A percentile compares a stretch with the other conserved stretches of the same genome.
These are phyloP conservation scores for Exutisphaerella laricina DNA, from an alignment of 2,329 filamentous ascomycete genomes.

Conservation along the genomic window DNA sequence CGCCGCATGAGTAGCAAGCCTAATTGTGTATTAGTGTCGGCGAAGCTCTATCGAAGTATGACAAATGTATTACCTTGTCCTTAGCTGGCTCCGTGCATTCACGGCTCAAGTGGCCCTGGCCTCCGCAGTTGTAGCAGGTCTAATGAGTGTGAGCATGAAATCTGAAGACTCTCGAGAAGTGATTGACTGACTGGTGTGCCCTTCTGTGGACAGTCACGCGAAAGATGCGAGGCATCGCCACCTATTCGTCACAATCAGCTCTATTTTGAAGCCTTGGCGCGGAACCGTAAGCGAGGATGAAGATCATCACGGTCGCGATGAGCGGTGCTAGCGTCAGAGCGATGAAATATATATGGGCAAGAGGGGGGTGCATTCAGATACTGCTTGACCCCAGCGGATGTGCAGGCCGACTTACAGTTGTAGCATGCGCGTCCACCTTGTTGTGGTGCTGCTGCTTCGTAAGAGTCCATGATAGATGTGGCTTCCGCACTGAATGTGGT, in stretches of 20 bases:
- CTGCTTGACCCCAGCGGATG: too few relatives aligned
- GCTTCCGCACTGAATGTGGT: too few relatives aligned
- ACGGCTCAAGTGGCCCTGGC: slow-evolving; percentile 56
- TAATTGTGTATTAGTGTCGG: slow-evolving; percentile 31
- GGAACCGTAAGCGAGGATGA: slow-evolving; percentile 2
- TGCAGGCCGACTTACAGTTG: slow-evolving; percentile 48
- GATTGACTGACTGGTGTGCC: slow-evolving; percentile 32
- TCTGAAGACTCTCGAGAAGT: too few relatives aligned
- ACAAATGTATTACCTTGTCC: slow-evolving; percentile 60
- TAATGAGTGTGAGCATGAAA: slow-evolving; percentile 33
- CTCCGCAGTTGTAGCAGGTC: slow-evolving; percentile 44
- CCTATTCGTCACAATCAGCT: slow-evolving; percentile 32
- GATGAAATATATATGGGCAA: too few relatives aligned
- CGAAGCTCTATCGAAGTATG: slow-evolving; percentile 7
- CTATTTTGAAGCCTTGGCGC: slow-evolving; percentile 16
- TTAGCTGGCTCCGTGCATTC: slow-evolving; percentile 88
- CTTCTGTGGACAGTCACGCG: slow-evolving; percentile 48
- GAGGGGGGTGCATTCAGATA: too few relatives aligned
- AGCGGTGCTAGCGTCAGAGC: too few relatives aligned
- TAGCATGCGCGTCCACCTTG: slow-evolving; percentile 50
- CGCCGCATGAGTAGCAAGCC: slow-evolving; percentile 61
- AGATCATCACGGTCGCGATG: too few relatives aligned
- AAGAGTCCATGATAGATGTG: slow-evolving; percentile 48
- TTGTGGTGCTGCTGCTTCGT: slow-evolving; percentile 29
- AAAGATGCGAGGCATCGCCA: slow-evolving; percentile 46